Evolutionary conservation across 169 alveolate genomes (phyloP).

Genomic region (Haemoproteus tartakovskyi): DNA sequence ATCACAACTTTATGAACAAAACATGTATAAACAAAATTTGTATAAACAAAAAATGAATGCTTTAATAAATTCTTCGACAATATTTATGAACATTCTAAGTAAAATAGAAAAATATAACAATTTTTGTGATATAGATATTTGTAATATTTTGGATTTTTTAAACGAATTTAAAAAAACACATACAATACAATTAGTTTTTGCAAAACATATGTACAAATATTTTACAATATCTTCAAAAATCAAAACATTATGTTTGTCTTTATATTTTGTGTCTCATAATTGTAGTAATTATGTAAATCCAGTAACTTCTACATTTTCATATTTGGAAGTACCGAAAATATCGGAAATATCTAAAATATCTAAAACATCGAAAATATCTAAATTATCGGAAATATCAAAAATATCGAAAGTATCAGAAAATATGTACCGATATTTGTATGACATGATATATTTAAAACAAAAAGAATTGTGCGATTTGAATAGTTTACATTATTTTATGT

Average conservation of each 20-base stretch:
- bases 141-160: slow-evolving; percentile 59
- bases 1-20: not conserved
- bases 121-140: slow-evolving; percentile 25
- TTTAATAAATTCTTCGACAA: not conserved
- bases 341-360: too few relatives aligned
- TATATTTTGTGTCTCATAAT: slow-evolving; percentile 44
- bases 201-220: slow-evolving; percentile 26
- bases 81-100: slow-evolving; percentile 26
- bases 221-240: slow-evolving; percentile 30
- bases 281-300: too few relatives aligned
- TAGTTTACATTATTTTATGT: slow-evolving; percentile 33
- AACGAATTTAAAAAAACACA: slow-evolving; percentile 48
- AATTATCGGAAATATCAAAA: too few relatives aligned
- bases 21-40: not conserved
- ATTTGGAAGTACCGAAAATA: too few relatives aligned
- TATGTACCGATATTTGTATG: slow-evolving; percentile 27
- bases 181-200: slow-evolving; percentile 6
- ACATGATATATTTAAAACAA: slow-evolving; percentile 13
- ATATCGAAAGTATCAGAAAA: too few relatives aligned
- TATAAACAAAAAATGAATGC: too few relatives aligned
- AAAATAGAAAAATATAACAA: slow-evolving; percentile 12
- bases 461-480: slow-evolving; percentile 19
- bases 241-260: slow-evolving; percentile 41
- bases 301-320: too few relatives aligned
- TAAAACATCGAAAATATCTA: too few relatives aligned